Evolutionary conservation across 495 filamentous ascomycete genomes (phyloP).

Genomic region (Recurvomyces mirabilis): DNA sequence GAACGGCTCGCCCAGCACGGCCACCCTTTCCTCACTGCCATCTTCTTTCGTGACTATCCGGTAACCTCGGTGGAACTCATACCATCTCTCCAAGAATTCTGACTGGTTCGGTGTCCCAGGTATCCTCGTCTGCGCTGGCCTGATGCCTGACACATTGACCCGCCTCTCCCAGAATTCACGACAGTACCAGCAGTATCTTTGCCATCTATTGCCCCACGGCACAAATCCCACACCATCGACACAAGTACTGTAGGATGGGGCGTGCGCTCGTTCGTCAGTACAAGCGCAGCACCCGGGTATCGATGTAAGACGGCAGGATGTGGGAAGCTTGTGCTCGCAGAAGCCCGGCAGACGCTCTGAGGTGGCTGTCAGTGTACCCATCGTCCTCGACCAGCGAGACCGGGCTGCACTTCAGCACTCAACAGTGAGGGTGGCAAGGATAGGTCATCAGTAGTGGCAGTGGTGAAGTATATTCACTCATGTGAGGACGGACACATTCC

Average conservation of each 20-base stretch:
- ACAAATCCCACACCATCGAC: conserved; percentile 37
- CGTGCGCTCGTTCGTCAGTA: conserved; percentile 32
- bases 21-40: conserved; percentile 30
- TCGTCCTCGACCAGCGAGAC: conserved; percentile 6
- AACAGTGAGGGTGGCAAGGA: not conserved
- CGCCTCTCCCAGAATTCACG: conserved; percentile 38
- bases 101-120: conserved; percentile 33
- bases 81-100: conserved; percentile 33
- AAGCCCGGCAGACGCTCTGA: conserved; percentile 27
- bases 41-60: conserved; percentile 26
- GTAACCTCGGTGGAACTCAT: conserved; percentile 35
- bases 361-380: conserved; percentile 35
- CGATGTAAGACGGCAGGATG: conserved; percentile 35
- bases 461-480: too few species aligned
- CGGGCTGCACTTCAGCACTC: not conserved
- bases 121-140: conserved; percentile 27
- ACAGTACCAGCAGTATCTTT: conserved; percentile 39
- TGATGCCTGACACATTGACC: conserved; percentile 24
- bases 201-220: conserved; percentile 33
- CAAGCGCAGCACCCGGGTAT: conserved; percentile 35
- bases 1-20: conserved; percentile 33
- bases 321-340: conserved; percentile 37
- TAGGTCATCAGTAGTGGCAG: not conserved
- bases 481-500: too few species aligned
- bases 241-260: conserved; percentile 30